Evolutionary conservation across 495 filamentous ascomycete species (phyloP).

Genomic region (Xylaria palmicola): DNA sequence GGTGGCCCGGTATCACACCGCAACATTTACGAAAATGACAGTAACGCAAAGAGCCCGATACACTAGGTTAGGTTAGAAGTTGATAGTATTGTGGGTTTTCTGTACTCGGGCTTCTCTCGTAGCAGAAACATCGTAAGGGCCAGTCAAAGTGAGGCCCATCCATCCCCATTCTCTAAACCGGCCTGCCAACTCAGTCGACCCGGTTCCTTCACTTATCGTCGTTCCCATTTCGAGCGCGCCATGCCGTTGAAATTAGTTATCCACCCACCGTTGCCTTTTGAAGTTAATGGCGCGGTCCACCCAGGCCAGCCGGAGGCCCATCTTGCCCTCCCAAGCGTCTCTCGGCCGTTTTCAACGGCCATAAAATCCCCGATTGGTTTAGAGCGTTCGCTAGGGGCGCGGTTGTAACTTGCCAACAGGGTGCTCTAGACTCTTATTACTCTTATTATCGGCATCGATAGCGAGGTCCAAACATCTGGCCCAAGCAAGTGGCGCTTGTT

Average conservation of each 20-base stretch:
- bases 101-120: neutral
- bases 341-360: constrained; percentile 10
- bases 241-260: constrained; percentile 3
- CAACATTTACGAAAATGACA: neutral
- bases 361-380: constrained; percentile 15
- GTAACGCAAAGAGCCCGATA: neutral
- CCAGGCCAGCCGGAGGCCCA: neutral
- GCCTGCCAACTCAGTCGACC: neutral
- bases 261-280: constrained; percentile 9
- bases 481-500: neutral
- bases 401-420: neutral
- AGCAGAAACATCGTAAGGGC: neutral
- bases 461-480: neutral
- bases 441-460: neutral
- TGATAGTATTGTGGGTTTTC: neutral
- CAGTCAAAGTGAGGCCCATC: neutral
- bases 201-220: neutral
- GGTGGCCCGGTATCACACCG: neutral
- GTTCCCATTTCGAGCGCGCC: neutral
- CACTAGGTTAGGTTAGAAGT: neutral
- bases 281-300: constrained; percentile 9
- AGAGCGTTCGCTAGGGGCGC: neutral
- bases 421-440: neutral
- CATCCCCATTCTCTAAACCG: neutral
- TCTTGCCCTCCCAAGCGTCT: neutral